Percentiles rank a stretch among this genome's conserved stretches.
phyloP scores from a whole-genome alignment of 805 yeast species.

The Lachancea quebecensis region DNA sequence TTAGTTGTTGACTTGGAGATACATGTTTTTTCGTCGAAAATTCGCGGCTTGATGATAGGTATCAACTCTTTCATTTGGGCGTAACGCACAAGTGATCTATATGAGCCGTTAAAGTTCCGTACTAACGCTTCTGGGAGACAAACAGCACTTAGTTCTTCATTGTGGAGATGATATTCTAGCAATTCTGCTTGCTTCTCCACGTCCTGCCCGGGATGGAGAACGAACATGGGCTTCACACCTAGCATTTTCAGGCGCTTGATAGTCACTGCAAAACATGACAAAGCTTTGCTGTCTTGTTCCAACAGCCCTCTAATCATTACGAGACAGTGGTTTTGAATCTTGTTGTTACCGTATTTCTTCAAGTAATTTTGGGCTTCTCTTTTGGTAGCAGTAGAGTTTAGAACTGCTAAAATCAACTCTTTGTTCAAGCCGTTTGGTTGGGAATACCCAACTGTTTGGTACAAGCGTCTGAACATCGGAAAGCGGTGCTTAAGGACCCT shows the following conservation, averaged over 20 bases:
- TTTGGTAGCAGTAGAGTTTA: conserved; percentile 87
- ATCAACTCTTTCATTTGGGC: conserved; percentile 18
- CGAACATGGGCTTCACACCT: conserved; percentile 70
- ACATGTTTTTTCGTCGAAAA: conserved; percentile 51
- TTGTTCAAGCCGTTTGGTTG: conserved; percentile 32
- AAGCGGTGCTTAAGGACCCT: no score
- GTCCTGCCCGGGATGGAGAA: conserved; percentile 38
- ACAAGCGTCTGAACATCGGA: not conserved
- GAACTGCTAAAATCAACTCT: conserved; percentile 73
- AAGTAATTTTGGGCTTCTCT: conserved; percentile 83
- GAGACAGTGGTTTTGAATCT: conserved; percentile 21
- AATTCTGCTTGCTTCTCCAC: conserved; percentile 16
- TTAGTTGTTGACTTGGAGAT: conserved; percentile 34
- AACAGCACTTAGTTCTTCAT: conserved; percentile 20
- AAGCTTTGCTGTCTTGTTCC: conserved; percentile 6
- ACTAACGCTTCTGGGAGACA: conserved; percentile 22
- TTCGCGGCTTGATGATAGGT: conserved; percentile 55
- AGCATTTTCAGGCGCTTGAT: conserved; percentile 24
- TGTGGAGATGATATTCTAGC: conserved; percentile 20
- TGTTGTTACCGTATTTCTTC: conserved; percentile 46
- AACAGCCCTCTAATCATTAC: conserved; percentile 23
- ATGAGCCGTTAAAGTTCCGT: conserved; percentile 12
- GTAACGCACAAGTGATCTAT: conserved; percentile 31
- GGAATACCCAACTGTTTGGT: conserved; percentile 8
- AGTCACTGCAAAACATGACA: conserved; percentile 18